A percentile compares a stretch with the other conserved stretches of the same genome.
Evolutionary conservation across 1,284 basidiomycete species (phyloP).

Genomic region (Ustanciosporium gigantosporum): DNA sequence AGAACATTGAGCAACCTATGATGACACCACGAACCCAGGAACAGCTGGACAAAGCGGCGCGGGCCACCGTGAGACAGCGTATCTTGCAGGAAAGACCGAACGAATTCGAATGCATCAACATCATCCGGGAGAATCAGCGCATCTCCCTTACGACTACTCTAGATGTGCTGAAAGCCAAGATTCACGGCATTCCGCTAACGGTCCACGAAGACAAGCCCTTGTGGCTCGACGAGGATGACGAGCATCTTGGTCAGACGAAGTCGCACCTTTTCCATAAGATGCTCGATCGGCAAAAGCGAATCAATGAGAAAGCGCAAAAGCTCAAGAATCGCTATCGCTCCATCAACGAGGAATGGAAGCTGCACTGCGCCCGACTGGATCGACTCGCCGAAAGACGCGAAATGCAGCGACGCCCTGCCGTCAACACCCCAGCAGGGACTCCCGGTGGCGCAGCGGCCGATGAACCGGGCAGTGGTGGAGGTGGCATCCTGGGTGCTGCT

Average conservation of each 20-base stretch:
- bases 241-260: constrained; percentile 14
- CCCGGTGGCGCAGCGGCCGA: constrained; percentile 26
- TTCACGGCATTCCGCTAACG: constrained; percentile 35
- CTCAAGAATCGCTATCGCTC: constrained; percentile 49
- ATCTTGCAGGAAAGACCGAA: neutral
- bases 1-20: constrained; percentile 18
- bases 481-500: constrained; percentile 14
- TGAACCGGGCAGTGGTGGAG: constrained; percentile 11
- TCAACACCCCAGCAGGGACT: constrained; percentile 27
- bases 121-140: constrained; percentile 31
- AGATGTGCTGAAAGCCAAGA: constrained; percentile 31
- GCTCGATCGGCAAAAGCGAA: constrained; percentile 30
- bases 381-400: constrained; percentile 46
- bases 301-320: constrained; percentile 42
- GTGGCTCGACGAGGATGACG: constrained; percentile 39
- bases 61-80: constrained; percentile 4
- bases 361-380: constrained; percentile 51
- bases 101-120: constrained; percentile 14
- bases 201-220: constrained; percentile 25
- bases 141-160: constrained; percentile 30
- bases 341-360: constrained; percentile 52
- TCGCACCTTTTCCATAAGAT: constrained; percentile 23
- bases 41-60: constrained; percentile 21
- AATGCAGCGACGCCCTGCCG: constrained; percentile 21
- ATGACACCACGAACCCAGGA: constrained; percentile 38